Evolutionary conservation across 176 grass and related monocot species (phyloP).

Genomic region (Cenchrus americanus): DNA sequence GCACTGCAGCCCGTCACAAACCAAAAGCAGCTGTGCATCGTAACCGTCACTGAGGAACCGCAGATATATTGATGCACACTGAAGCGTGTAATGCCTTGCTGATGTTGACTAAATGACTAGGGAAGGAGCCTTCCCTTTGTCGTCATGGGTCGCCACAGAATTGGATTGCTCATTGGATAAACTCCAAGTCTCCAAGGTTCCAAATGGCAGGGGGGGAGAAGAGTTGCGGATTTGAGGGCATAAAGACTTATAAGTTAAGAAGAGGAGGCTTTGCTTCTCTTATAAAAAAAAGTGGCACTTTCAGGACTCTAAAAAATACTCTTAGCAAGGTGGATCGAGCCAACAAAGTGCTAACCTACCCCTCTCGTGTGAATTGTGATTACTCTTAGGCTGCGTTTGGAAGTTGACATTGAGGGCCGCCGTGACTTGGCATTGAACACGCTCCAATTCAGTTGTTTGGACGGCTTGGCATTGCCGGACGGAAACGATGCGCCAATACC

Average conservation of each 20-base stretch:
- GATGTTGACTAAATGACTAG: slow-evolving; percentile 49
- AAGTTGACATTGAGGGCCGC: no score
- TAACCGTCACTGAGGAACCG: slow-evolving; percentile 36
- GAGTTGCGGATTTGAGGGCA: slow-evolving; percentile 22
- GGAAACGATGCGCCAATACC: no score
- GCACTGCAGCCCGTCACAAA: slow-evolving; percentile 15
- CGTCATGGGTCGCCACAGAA: slow-evolving; percentile 45
- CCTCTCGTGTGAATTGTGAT: not conserved
- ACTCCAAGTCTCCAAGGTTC: slow-evolving; percentile 37
- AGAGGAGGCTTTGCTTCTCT: slow-evolving; percentile 47
- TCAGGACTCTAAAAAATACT: slow-evolving; percentile 27
- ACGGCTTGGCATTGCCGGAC: no score
- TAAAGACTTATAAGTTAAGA: slow-evolving; percentile 47
- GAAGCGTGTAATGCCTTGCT: slow-evolving; percentile 44
- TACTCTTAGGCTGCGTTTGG: no score
- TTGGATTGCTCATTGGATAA: slow-evolving; percentile 55
- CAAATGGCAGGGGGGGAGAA: slow-evolving; percentile 45
- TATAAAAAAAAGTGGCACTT: slow-evolving; percentile 6
- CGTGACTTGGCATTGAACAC: no score
- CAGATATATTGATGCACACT: slow-evolving; percentile 23
- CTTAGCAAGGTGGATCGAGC: not conserved
- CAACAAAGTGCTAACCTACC: slow-evolving; percentile 21
- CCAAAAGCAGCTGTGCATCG: slow-evolving; percentile 23
- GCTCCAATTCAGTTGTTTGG: no score
- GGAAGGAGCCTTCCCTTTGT: slow-evolving; percentile 50